These are phyloP conservation scores for Tetrapisispora fleetii DNA, from an alignment of 805 yeast genomes.

Conservation along the genomic window DNA sequence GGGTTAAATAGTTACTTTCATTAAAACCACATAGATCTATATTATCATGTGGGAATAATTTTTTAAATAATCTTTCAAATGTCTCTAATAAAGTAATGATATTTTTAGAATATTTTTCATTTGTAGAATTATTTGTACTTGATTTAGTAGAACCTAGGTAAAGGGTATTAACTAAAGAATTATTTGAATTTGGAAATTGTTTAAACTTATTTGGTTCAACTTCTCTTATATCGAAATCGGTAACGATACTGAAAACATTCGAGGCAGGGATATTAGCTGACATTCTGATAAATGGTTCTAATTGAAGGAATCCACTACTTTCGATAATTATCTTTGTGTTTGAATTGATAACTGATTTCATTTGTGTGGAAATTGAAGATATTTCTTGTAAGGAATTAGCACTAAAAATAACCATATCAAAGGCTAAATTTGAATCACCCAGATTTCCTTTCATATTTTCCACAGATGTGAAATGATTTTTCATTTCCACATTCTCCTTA, in stretches of 20 bases:
- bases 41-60: constrained; percentile 28
- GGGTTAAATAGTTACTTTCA: constrained; percentile 46
- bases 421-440: constrained; percentile 10
- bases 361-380: constrained; percentile 32
- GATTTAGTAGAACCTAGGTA: constrained; percentile 31
- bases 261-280: constrained; percentile 30
- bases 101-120: constrained; percentile 15
- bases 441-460: constrained; percentile 7
- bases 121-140: background rate
- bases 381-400: constrained; percentile 44
- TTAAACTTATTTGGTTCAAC: constrained; percentile 27
- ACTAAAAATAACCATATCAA: constrained; percentile 39
- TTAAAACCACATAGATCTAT: constrained; percentile 29
- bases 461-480: constrained; percentile 22
- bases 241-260: constrained; percentile 47
- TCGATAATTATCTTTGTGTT: constrained; percentile 53
- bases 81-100: constrained; percentile 18
- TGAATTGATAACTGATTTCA: constrained; percentile 31
- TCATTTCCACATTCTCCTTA: constrained; percentile 15
- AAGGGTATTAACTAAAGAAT: constrained; percentile 35
- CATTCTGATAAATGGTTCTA: constrained; percentile 57
- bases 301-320: constrained; percentile 59
- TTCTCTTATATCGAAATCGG: constrained; percentile 48
- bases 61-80: constrained; percentile 24
- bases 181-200: constrained; percentile 22